These are phyloP conservation scores for Plasmodium vinckei DNA, from an alignment of 169 alveolate genomes.

Conservation along the genomic window DNA sequence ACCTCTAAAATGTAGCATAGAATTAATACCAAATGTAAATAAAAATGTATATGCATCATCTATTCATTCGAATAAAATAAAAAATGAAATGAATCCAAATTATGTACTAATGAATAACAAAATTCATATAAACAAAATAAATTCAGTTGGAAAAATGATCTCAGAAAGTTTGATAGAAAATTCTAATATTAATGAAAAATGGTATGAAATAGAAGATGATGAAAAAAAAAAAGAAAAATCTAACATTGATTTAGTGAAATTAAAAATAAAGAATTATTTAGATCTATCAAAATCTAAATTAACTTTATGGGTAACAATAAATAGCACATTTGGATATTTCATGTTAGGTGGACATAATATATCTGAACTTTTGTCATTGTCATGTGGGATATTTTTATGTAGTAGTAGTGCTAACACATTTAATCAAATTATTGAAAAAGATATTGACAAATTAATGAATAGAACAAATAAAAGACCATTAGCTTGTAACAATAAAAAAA, in stretches of 20 bases:
- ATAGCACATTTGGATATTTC: conserved; percentile 85
- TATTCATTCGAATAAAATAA: neutral
- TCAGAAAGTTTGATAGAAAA: neutral
- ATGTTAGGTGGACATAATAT: conserved; percentile 76
- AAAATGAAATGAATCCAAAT: neutral
- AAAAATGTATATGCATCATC: neutral
- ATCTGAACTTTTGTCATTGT: conserved; percentile 14
- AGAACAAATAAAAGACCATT: conserved; percentile 84
- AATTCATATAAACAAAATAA: neutral
- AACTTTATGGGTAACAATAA: conserved; percentile 86
- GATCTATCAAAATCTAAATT: conserved; percentile 80
- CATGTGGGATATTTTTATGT: conserved; percentile 81
- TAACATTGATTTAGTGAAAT: neutral
- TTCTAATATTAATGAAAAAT: neutral
- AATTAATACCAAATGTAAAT: neutral
- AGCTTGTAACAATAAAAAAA: conserved; percentile 17
- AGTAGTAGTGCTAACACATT: conserved; percentile 85
- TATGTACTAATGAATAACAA: neutral
- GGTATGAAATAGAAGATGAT: neutral
- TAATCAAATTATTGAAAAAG: conserved; percentile 84
- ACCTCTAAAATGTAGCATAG: too few species aligned
- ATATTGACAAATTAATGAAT: conserved; percentile 81
- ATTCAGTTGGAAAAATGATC: neutral
- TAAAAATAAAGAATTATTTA: conserved; percentile 12
- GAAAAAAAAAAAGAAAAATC: neutral